phyloP scores from a whole-genome alignment of 2,329 filamentous ascomycete species.

The Colletotrichum kahawae region DNA sequence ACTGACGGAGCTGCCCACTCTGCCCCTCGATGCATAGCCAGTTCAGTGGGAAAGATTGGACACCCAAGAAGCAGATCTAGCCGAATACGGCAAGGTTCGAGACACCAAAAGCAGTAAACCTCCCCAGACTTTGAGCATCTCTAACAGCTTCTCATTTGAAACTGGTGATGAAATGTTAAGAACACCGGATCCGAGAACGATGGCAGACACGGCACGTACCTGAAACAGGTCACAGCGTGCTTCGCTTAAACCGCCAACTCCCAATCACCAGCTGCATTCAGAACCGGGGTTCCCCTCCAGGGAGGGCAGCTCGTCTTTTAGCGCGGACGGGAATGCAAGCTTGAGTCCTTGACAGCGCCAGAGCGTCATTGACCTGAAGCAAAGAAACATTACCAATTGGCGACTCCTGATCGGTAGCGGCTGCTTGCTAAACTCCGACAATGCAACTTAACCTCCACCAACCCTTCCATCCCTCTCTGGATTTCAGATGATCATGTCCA shows the following conservation, averaged over 20 bases:
- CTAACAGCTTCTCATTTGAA: not conserved
- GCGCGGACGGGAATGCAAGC: not conserved
- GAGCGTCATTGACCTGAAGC: conserved; percentile 5
- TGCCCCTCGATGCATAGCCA: not conserved
- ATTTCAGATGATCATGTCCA: not conserved
- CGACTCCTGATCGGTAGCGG: not conserved
- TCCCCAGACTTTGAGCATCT: not conserved
- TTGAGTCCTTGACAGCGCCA: not conserved
- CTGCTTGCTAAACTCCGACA: not conserved
- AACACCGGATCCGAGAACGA: not conserved
- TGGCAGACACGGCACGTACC: conserved; percentile 11
- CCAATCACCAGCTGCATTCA: not conserved
- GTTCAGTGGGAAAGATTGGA: not conserved
- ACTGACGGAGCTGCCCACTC: not conserved
- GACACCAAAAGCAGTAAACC: not conserved
- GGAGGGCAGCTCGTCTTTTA: not conserved
- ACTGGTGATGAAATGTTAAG: not conserved
- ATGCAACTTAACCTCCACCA: not conserved
- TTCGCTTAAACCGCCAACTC: not conserved
- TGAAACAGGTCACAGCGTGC: conserved; percentile 18
- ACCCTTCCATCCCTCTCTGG: not conserved
- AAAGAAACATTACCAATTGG: not conserved
- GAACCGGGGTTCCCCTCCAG: not conserved
- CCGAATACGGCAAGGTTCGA: not conserved
- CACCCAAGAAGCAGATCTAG: not conserved